Conservation (phyloP, 495 filamentous ascomycete genomes). For the Penicillium waksmanii region DNA sequence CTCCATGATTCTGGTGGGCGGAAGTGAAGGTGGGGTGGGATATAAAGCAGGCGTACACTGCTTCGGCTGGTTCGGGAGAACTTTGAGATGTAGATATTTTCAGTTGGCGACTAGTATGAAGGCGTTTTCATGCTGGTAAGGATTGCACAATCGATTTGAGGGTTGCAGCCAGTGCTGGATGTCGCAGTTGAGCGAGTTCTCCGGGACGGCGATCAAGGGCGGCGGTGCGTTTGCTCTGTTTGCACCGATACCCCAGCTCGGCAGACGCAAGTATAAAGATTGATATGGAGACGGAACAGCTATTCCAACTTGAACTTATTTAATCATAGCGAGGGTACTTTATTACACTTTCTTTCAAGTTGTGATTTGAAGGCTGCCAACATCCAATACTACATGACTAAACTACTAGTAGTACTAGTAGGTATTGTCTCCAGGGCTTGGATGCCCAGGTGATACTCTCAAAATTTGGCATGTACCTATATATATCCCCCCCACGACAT, state of each 20-base stretch:
- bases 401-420: too few relatives aligned
- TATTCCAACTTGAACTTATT: too few relatives aligned
- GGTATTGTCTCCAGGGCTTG: too few relatives aligned
- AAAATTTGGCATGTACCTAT: too few relatives aligned
- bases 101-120: background rate
- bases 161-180: conserved; percentile 1
- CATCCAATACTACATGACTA: too few relatives aligned
- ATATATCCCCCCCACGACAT: too few relatives aligned
- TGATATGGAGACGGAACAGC: too few relatives aligned
- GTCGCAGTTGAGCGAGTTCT: conserved; percentile 10
- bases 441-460: too few relatives aligned
- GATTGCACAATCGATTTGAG: conserved; percentile 10
- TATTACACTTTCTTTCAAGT: too few relatives aligned
- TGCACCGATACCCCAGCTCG: conserved; percentile 9
- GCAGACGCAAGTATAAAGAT: background rate
- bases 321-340: too few relatives aligned
- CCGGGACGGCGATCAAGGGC: conserved; percentile 17
- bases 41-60: conserved; percentile 5
- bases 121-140: conserved; percentile 15
- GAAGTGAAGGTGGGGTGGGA: conserved; percentile 13
- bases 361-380: too few relatives aligned
- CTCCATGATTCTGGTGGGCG: conserved; percentile 37
- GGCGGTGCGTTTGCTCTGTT: conserved; percentile 31
- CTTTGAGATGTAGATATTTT: background rate
- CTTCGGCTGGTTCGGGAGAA: background rate